These are phyloP conservation scores for Cryphonectria carpinicola DNA, from an alignment of 2,329 filamentous ascomycete genomes.

Conservation along the genomic window DNA sequence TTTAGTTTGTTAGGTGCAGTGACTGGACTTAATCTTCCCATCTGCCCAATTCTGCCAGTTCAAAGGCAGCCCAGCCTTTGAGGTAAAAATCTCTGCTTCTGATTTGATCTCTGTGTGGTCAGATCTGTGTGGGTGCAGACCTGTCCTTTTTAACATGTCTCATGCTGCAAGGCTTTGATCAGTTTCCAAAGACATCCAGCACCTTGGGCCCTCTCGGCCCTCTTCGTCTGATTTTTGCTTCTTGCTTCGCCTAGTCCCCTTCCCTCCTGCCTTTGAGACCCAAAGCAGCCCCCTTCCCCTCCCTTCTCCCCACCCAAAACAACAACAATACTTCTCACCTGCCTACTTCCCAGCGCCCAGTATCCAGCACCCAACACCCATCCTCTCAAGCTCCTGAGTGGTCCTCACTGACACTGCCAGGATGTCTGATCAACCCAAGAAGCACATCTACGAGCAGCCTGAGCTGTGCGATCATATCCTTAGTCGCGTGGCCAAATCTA, in stretches of 20 bases:
- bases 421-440: constrained; percentile 12
- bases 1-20: neutral
- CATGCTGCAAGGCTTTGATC: neutral
- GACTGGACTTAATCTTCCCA: neutral
- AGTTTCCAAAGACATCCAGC: neutral
- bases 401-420: neutral
- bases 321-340: neutral
- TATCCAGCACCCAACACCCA: neutral
- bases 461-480: constrained; percentile 23
- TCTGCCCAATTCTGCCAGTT: neutral
- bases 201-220: neutral
- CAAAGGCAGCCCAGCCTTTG: neutral
- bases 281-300: neutral
- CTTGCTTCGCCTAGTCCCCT: neutral
- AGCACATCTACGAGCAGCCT: constrained; percentile 22
- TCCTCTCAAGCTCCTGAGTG: neutral
- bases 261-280: neutral
- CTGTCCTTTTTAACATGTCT: neutral
- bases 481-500: neutral
- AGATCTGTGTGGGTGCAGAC: neutral
- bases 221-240: neutral
- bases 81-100: no score
- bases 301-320: neutral
- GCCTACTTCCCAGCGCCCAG: neutral
- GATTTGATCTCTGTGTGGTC: neutral